phyloP scores from a whole-genome alignment of 2,329 filamentous ascomycete species.

The Ophiostoma himal-ulmi region DNA sequence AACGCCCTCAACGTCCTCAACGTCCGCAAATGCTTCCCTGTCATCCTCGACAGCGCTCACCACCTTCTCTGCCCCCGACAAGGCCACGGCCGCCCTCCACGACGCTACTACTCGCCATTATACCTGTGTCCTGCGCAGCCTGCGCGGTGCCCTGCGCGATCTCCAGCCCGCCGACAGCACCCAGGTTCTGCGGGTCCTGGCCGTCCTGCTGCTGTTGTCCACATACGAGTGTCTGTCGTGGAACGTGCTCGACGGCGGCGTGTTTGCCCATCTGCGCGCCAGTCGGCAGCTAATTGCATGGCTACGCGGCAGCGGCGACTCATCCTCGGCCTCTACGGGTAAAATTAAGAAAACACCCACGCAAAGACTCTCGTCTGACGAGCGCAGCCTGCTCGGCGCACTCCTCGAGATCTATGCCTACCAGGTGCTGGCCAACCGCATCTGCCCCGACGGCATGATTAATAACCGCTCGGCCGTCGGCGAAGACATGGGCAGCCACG shows the following conservation, averaged over 20 bases:
- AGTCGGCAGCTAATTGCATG: constrained; percentile 27
- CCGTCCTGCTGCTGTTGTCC: constrained; percentile 24
- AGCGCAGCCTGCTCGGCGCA: constrained; percentile 23
- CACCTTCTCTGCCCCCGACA: constrained; percentile 4
- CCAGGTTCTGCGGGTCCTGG: constrained; percentile 25
- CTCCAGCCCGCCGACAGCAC: constrained; percentile 23
- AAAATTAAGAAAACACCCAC: background rate
- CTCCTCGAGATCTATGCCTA: constrained; percentile 27
- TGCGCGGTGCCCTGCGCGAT: constrained; percentile 23
- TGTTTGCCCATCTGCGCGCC: constrained; percentile 27
- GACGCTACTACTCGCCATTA: constrained; percentile 27
- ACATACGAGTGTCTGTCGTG: constrained; percentile 26
- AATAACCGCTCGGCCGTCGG: constrained; percentile 15
- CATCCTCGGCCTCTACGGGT: background rate
- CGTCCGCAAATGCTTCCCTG: background rate
- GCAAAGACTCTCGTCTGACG: constrained; percentile 18
- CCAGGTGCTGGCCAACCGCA: constrained; percentile 24
- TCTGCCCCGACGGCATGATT: constrained; percentile 23
- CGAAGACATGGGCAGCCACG: constrained; percentile 14
- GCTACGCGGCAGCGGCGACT: constrained; percentile 27
- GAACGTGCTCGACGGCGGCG: constrained; percentile 23
- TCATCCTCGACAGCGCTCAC: background rate
- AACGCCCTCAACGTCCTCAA: background rate
- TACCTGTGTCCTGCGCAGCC: constrained; percentile 25
- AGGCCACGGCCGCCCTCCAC: constrained; percentile 21